Conservation (phyloP, 495 filamentous ascomycete genomes). For the Hyaloscypha variabilis region DNA sequence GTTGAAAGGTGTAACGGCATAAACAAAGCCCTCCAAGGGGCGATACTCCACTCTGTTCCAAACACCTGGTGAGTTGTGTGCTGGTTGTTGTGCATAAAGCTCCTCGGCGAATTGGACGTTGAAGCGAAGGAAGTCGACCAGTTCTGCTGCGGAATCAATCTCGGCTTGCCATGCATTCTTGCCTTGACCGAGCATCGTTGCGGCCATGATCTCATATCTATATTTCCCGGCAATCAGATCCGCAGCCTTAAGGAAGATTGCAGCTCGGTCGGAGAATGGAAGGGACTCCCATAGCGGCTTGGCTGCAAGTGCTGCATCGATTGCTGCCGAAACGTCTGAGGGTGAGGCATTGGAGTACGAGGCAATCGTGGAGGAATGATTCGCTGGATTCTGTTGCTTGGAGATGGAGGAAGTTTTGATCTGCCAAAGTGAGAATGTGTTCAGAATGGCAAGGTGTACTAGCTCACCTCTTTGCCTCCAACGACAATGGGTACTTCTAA, state of each 20-base stretch:
- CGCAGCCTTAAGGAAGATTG: constrained; percentile 90
- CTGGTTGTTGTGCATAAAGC: constrained; percentile 81
- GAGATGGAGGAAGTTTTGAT: constrained; percentile 48
- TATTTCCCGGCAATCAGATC: constrained; percentile 89
- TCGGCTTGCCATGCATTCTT: constrained; percentile 98
- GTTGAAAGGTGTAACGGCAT: constrained; percentile 86
- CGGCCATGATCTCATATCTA: constrained; percentile 88
- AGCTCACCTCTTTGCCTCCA: constrained; percentile 71
- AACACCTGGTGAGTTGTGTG: constrained; percentile 72
- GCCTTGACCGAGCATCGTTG: constrained; percentile 91
- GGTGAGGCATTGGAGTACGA: constrained; percentile 76
- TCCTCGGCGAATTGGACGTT: constrained; percentile 89
- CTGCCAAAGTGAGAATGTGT: constrained; percentile 17
- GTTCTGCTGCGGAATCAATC: constrained; percentile 92
- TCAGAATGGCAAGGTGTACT: constrained; percentile 12
- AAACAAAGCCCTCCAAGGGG: constrained; percentile 85
- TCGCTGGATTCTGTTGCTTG: constrained; percentile 73
- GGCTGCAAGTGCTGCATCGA: constrained; percentile 77
- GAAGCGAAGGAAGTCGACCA: constrained; percentile 89
- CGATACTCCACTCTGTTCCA: constrained; percentile 87
- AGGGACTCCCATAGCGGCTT: constrained; percentile 80
- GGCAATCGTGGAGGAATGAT: constrained; percentile 72
- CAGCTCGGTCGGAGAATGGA: constrained; percentile 87
- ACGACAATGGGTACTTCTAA: constrained; percentile 78
- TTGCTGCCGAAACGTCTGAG: constrained; percentile 72